Evolutionary conservation across 2,329 filamentous ascomycete species (phyloP).

Genomic region (Sporothrix curviconia): DNA sequence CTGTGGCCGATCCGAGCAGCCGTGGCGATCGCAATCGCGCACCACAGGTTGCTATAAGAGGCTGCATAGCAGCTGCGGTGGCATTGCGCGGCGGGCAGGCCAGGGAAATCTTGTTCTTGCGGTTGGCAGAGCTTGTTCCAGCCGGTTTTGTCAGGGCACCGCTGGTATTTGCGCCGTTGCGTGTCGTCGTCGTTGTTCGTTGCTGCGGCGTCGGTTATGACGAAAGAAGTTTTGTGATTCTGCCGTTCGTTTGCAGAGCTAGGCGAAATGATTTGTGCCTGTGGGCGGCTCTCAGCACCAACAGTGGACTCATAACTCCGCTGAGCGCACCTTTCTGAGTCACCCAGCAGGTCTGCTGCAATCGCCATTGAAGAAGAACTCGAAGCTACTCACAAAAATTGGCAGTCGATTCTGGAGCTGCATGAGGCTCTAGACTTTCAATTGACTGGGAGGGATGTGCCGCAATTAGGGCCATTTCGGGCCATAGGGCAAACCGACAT

Average conservation of each 20-base stretch:
- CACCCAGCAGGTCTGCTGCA: background rate
- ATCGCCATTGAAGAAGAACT: background rate
- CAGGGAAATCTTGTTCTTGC: too few species aligned
- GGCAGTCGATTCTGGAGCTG: background rate
- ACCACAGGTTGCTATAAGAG: conserved; percentile 7
- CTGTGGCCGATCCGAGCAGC: background rate
- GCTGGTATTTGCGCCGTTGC: background rate
- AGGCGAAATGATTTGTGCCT: background rate
- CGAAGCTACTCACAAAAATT: background rate
- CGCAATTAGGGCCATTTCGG: background rate
- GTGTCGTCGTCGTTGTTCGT: background rate
- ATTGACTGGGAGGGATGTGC: background rate
- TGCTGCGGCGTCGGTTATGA: background rate
- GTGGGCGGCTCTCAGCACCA: background rate
- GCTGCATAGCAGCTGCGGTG: conserved; percentile 7
- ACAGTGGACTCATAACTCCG: background rate
- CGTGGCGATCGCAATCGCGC: conserved; percentile 1
- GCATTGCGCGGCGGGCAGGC: background rate
- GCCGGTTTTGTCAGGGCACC: background rate
- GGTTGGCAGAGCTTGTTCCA: background rate
- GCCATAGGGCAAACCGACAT: too few species aligned
- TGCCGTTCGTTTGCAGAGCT: background rate
- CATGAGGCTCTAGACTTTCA: background rate
- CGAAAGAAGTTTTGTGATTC: background rate
- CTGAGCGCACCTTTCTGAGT: background rate